Evolutionary conservation across 129 eudicot genomes (phyloP).

Genomic region (Mikania micrantha): DNA sequence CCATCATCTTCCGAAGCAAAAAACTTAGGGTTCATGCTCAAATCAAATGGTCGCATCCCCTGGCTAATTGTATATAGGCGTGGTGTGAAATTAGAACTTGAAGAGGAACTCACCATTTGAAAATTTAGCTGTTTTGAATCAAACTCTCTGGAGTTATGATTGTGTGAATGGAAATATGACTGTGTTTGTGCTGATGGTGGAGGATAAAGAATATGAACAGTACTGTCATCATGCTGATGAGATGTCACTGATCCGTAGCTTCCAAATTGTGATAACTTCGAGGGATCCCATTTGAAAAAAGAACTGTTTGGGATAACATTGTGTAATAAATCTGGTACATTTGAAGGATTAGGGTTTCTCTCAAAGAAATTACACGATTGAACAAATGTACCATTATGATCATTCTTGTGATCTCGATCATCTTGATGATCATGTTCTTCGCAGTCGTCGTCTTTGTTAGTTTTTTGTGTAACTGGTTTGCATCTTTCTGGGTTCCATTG

Average conservation of each 20-base stretch:
- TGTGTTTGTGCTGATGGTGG: constrained; percentile 27
- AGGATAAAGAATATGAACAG: constrained; percentile 31
- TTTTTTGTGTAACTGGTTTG: constrained; percentile 19
- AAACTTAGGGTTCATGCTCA: constrained; percentile 46
- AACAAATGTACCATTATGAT: constrained; percentile 27
- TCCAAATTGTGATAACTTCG: constrained; percentile 38
- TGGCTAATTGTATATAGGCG: constrained; percentile 30
- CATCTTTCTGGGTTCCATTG: constrained; percentile 28
- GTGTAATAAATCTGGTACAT: constrained; percentile 36
- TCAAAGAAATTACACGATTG: constrained; percentile 32
- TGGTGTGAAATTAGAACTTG: constrained; percentile 36
- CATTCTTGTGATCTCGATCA: constrained; percentile 24
- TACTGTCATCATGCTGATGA: constrained; percentile 24
- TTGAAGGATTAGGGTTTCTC: constrained; percentile 34
- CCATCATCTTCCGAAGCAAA: constrained; percentile 32
- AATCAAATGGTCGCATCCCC: constrained; percentile 42
- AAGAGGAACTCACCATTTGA: constrained; percentile 39
- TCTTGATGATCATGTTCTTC: constrained; percentile 27
- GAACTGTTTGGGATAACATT: constrained; percentile 36
- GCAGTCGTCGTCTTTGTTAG: constrained; percentile 2
- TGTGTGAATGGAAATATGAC: constrained; percentile 31
- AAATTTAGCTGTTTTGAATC: constrained; percentile 35
- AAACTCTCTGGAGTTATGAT: constrained; percentile 25
- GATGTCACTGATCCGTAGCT: constrained; percentile 23
- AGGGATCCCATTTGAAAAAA: constrained; percentile 60